phyloP scores from a whole-genome alignment of 495 filamentous ascomycete genomes.

The Penicillium daleae region DNA sequence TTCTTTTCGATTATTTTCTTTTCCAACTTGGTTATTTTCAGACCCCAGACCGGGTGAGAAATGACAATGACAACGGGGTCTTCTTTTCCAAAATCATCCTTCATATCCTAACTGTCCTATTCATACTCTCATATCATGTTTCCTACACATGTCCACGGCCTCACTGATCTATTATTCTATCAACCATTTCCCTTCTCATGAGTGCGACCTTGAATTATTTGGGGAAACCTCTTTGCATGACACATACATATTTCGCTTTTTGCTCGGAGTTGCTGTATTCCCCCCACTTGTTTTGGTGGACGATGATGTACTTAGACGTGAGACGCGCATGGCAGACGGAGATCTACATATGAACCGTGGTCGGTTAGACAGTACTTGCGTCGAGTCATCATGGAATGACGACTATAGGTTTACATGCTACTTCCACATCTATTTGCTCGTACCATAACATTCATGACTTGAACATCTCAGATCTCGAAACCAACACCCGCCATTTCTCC shows the following conservation, averaged over 20 bases:
- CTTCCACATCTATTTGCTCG: too few relatives aligned
- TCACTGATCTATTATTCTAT: background rate
- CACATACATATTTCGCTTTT: background rate
- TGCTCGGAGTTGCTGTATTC: too few relatives aligned
- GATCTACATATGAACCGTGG: background rate
- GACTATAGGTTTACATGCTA: too few relatives aligned
- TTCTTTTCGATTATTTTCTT: background rate
- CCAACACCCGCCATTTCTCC: background rate
- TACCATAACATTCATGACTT: background rate
- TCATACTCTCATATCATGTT: background rate
- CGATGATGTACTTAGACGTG: constrained; percentile 8
- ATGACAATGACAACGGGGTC: background rate
- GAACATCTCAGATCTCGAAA: background rate
- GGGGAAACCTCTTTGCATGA: background rate
- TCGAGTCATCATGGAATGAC: too few relatives aligned
- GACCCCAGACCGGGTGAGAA: background rate
- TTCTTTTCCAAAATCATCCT: background rate
- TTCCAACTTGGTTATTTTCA: background rate
- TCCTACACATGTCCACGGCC: background rate
- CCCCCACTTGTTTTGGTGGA: background rate
- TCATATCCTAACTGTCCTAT: background rate
- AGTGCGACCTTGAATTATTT: background rate
- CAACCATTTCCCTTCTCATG: background rate
- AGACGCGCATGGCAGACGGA: background rate
- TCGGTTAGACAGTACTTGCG: too few relatives aligned